A percentile compares a stretch with the other conserved stretches of the same genome.
Evolutionary conservation across 2,329 filamentous ascomycete species (phyloP).

Genomic region (Sordariomycetes sp.): DNA sequence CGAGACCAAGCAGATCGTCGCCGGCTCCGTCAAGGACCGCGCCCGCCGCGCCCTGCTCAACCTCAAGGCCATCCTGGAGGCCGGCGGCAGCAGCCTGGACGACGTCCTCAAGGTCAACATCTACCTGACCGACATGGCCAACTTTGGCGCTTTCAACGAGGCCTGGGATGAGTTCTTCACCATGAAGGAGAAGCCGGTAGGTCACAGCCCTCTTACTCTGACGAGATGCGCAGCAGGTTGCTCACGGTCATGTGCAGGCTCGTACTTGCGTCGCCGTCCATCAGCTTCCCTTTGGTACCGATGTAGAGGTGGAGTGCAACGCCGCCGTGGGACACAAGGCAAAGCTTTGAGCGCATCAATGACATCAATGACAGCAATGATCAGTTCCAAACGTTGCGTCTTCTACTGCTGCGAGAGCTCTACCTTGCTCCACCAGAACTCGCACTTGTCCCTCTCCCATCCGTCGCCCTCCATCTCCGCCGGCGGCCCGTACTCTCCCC

Average conservation of each 20-base stretch:
- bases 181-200: conserved; percentile 34
- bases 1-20: conserved; percentile 38
- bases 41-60: conserved; percentile 47
- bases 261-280: conserved; percentile 67
- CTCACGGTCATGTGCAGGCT: conserved; percentile 16
- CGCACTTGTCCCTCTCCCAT: conserved; percentile 30
- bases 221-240: too few relatives aligned
- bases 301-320: conserved; percentile 59
- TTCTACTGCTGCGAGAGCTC: conserved; percentile 21
- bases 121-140: conserved; percentile 55
- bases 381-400: neutral
- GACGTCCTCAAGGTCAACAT: conserved; percentile 61
- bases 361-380: neutral
- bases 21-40: conserved; percentile 45
- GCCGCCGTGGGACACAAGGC: neutral
- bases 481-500: conserved; percentile 23
- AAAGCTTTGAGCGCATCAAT: neutral
- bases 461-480: conserved; percentile 28
- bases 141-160: conserved; percentile 52
- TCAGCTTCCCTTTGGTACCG: conserved; percentile 59
- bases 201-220: conserved; percentile 8
- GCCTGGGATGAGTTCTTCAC: conserved; percentile 41
- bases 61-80: conserved; percentile 48
- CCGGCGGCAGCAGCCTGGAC: conserved; percentile 46
- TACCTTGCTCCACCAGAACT: conserved; percentile 37